phyloP scores from a whole-genome alignment of 2,329 filamentous ascomycete genomes.

The Talaromyces rugulosus region DNA sequence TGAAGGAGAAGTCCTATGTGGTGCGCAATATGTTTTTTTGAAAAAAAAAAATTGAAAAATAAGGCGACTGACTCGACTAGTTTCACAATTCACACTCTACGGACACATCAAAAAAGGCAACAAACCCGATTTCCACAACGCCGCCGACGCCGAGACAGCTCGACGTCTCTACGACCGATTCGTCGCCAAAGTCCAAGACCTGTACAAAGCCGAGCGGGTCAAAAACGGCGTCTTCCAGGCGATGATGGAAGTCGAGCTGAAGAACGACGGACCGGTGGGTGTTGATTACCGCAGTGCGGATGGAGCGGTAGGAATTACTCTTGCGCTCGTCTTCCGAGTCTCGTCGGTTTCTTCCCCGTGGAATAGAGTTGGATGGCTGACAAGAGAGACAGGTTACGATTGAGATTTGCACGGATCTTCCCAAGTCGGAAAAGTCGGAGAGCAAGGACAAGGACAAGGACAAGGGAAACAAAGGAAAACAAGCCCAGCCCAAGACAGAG shows the following conservation, averaged over 20 bases:
- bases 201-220: constrained; percentile 70
- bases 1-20: constrained; percentile 86
- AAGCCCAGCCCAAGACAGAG: constrained; percentile 6
- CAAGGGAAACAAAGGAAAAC: constrained; percentile 4
- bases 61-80: constrained; percentile 44
- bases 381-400: constrained; percentile 34
- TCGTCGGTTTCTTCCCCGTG: constrained; percentile 22
- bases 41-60: not conserved
- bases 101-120: constrained; percentile 93
- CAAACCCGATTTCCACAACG: constrained; percentile 92
- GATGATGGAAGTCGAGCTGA: constrained; percentile 94
- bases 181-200: constrained; percentile 66
- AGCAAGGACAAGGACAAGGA: constrained; percentile 10
- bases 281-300: constrained; percentile 55
- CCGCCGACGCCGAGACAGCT: constrained; percentile 73
- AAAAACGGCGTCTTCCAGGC: constrained; percentile 97
- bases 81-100: constrained; percentile 93
- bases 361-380: constrained; percentile 12
- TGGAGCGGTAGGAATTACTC: constrained; percentile 45
- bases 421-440: constrained; percentile 31
- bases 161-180: constrained; percentile 81
- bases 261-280: constrained; percentile 78
- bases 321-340: constrained; percentile 24
- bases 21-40: constrained; percentile 46
- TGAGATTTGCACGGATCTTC: constrained; percentile 44